Evolutionary conservation across 148 eudicot species (phyloP).

Genomic region (Mesembryanthemum crystallinum): DNA sequence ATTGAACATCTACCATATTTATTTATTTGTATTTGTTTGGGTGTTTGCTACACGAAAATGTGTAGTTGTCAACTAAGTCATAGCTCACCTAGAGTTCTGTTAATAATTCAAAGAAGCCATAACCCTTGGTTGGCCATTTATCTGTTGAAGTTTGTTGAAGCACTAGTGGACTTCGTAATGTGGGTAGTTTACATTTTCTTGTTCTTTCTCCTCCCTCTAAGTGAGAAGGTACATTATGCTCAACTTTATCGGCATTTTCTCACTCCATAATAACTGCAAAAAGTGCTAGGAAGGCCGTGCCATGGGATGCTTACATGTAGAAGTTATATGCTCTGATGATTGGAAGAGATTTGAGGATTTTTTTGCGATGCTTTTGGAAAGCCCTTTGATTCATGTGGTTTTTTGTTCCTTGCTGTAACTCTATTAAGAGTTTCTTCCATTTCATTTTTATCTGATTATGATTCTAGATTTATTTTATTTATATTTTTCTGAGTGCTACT

Average conservation of each 20-base stretch:
- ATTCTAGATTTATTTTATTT: background rate
- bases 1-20: too few relatives aligned
- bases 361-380: background rate
- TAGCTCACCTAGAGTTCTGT: background rate
- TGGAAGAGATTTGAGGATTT: background rate
- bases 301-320: background rate
- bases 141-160: background rate
- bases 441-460: background rate
- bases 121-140: background rate
- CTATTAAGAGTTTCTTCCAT: background rate
- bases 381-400: background rate
- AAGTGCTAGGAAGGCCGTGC: too few relatives aligned
- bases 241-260: background rate
- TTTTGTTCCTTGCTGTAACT: background rate
- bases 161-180: background rate
- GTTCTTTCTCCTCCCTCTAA: background rate
- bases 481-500: too few relatives aligned
- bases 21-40: too few relatives aligned
- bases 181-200: background rate
- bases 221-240: background rate
- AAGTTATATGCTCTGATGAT: background rate
- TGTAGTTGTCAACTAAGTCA: background rate
- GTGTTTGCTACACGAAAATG: background rate
- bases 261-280: too few relatives aligned
- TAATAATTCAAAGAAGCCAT: background rate